Percentiles rank a stretch among this genome's conserved stretches.
Conservation (phyloP, 148 eudicot genomes). For the Cornus florida region DNA sequence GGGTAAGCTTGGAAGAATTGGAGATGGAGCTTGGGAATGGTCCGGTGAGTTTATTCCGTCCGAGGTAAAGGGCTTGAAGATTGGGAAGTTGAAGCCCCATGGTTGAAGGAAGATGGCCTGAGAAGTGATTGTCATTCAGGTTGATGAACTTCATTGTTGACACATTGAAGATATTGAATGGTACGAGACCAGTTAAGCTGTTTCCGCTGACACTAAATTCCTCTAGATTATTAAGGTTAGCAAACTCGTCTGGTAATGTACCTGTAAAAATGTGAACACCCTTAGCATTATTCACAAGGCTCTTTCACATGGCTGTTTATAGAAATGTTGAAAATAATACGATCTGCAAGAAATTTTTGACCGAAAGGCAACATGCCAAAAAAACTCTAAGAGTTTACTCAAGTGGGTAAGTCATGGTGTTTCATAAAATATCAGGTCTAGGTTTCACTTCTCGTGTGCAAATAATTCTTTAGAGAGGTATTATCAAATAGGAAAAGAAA, state of each 20-base stretch:
- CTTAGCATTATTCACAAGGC: not conserved
- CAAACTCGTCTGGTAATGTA: not conserved
- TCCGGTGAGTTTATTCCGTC: conserved; percentile 16
- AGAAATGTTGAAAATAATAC: too few relatives aligned
- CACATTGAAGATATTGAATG: not conserved
- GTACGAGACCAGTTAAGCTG: not conserved
- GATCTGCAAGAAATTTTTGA: too few relatives aligned
- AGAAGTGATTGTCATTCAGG: not conserved
- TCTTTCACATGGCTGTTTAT: too few relatives aligned
- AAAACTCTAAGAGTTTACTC: too few relatives aligned
- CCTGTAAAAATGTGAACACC: not conserved
- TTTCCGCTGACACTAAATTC: not conserved
- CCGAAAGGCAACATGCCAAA: too few relatives aligned
- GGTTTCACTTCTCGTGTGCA: too few relatives aligned
- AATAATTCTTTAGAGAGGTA: too few relatives aligned
- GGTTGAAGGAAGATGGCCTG: conserved; percentile 10
- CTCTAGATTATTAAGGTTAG: not conserved
- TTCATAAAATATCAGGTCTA: too few relatives aligned
- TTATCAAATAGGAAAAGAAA: too few relatives aligned
- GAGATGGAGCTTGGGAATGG: conserved; percentile 19
- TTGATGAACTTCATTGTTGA: not conserved
- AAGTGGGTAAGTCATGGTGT: too few relatives aligned
- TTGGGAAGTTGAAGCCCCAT: not conserved
- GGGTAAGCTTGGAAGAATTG: conserved; percentile 19
- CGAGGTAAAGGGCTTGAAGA: not conserved